phyloP scores from a whole-genome alignment of 2,329 filamentous ascomycete genomes.

The Fusarium sp. region DNA sequence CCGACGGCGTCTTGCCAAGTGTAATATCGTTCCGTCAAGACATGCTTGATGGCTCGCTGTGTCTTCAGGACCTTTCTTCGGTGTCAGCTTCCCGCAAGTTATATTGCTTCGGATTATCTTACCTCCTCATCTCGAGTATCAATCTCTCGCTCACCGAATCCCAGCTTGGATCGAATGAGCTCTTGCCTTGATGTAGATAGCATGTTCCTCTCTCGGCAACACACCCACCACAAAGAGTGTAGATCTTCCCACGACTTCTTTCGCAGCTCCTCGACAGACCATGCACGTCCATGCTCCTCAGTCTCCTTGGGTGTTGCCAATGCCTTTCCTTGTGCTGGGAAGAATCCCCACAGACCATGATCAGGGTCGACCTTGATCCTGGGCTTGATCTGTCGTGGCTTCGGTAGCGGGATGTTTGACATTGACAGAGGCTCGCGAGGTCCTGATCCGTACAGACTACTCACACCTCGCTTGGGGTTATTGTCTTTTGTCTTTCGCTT shows the following conservation, averaged over 20 bases:
- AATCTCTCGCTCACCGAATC: constrained; percentile 78
- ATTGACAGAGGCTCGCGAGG: constrained; percentile 79
- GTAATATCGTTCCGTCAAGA: constrained; percentile 88
- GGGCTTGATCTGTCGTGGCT: constrained; percentile 71
- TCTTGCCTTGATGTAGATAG: constrained; percentile 82
- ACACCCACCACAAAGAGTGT: constrained; percentile 94
- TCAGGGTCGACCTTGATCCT: constrained; percentile 71
- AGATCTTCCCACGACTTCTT: constrained; percentile 94
- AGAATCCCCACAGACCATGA: constrained; percentile 95
- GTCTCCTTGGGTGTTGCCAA: constrained; percentile 79
- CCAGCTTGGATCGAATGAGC: constrained; percentile 72
- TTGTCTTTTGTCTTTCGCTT: constrained; percentile 71
- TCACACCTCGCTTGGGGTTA: constrained; percentile 84
- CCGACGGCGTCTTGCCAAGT: constrained; percentile 82
- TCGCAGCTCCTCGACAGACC: constrained; percentile 86
- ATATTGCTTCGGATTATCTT: constrained; percentile 45
- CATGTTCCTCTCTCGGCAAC: constrained; percentile 88
- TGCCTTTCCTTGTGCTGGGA: constrained; percentile 75
- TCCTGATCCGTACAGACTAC: constrained; percentile 81
- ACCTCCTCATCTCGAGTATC: constrained; percentile 73
- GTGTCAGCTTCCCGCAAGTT: constrained; percentile 17
- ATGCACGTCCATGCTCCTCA: constrained; percentile 78
- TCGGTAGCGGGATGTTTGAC: constrained; percentile 76
- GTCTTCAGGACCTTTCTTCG: constrained; percentile 74
- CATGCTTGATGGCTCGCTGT: constrained; percentile 84